Evolutionary conservation across 805 yeast species (phyloP), one percentile per base, ranked within the genome.

Genomic region (Wickerhamomyces subpelliculosus): DNA sequence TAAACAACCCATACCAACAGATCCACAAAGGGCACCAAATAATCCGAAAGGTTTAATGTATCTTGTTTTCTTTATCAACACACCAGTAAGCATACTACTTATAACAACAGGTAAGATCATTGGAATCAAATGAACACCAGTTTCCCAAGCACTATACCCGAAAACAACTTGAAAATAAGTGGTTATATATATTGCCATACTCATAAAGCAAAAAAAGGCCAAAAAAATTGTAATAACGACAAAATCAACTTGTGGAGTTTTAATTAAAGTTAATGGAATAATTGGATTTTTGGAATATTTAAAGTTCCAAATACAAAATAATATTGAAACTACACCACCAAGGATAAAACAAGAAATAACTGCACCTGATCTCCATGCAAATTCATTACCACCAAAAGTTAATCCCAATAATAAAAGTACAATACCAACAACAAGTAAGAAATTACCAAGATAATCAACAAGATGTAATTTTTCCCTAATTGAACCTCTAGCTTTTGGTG

Each of bases 351-450:
- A 5, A 11, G 32, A 10, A 12, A 29, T 29, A 7, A 75, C 73
- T 4, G 73, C 67, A n/a, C 73, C 72, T 0, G 80, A 70, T 3
- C 58, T 51, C 85, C 85, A 80, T 2, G 73, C 57, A 47, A 56
- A 67, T 25, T 67, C 61, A 26, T 59, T 54, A 3, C 80, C 78
- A 16, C 83, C 84, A 46, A 77, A 70, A 0, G 80, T 68, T 27
- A 78, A 52, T 0, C 69, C 84, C 32, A 71, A 57, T 38, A 68
- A 55, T 1, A 73, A 40, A 32, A 77, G 49, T 5, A 75, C 72
- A 32, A 68, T 46, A 1, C 74, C 72, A 4, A 61, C 48, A 4
- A 70, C 53, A 23, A 73, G 45, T 9, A 75, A 45, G 17, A 62
- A 45, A 3, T 72, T 67, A 2, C 82, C 83, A 5, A 68, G 11